Evolutionary conservation across 495 filamentous ascomycete species (phyloP), one percentile per base, ranked within the genome.

Genomic region (Gamarada debralockiae): DNA sequence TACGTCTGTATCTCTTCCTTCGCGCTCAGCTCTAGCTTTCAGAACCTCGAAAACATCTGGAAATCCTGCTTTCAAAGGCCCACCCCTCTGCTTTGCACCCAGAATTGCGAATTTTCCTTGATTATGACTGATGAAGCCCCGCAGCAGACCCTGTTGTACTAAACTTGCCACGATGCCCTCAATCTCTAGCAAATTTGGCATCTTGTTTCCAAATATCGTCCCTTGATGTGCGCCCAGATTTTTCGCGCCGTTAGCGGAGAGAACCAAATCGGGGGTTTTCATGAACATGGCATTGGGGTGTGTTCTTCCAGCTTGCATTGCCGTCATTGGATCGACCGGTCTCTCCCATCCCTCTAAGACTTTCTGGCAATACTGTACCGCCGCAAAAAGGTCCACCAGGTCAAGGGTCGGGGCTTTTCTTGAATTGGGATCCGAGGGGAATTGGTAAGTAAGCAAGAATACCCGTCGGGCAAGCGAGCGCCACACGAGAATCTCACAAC

Each of bases 401-500:
- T 78, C 71, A 1, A 86, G 59, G 2, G 80, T 81, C 12, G 84
- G 72, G 1, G 83, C 80, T 50, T 69, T 75, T 49, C 70, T 69
- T n/a, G 66, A 67, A 18, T 59, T 69, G 38, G 59, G 83, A 73
- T 62, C 83, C 62, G 61, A 69, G 61, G 63, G 77, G 71, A 24
- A 81, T 80, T 39, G 69, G 70, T 64, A 64, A 18, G 58, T 71
- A 15, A 87, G 71, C 9, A 90, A 69, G 62, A 92, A 97, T 0
- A 85, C 83, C 44, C 81, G 85, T 8, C 93, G 80, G 12, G 85
- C 80, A 17, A 98, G 76, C 2, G 86, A 87, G 2, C 92, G 82
- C 90, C 89, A 96, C 7, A 96, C 78, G 0, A 95, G 75, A 3
- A 88, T 76, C 44, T 95, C 86, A 38, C 90, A 86, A 37, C 86